Evolutionary conservation across 2,329 filamentous ascomycete genomes (phyloP), one percentile per base, ranked within the genome.

Genomic region (Calonectria crousiana): DNA sequence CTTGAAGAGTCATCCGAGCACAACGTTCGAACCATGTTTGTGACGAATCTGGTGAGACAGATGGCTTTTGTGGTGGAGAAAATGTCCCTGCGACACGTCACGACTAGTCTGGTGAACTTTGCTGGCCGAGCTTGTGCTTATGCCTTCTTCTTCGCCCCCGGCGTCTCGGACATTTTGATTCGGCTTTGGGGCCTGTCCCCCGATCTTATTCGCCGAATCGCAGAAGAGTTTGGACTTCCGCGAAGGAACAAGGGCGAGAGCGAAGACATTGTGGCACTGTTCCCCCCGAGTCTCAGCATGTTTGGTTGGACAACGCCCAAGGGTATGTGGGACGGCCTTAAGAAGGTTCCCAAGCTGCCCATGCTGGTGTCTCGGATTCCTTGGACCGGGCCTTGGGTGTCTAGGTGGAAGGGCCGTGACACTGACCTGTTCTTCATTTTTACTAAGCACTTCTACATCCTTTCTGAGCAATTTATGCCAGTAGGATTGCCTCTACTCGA

Each of bases 381-480:
- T 53, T 98, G 96, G 95, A 92, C 94, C 79, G 95, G 95, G 1
- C 92, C 93, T 0, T 98, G 96, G 96, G 88, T 95, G 10, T 91
- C 93, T 49, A 92, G 95, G 74, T 98, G 96, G 96, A 93, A 92
- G 75, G 96, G 96, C 18, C 92, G 92, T 2, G 95, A 98, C 79
- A 97, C 94, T 5, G 96, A 98, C 81, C 87, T 98, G 41, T 95
- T 98, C 82, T 98, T 96, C 85, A 93, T 97, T 56, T 98, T 98
- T 81, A 92, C 93, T 85, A 98, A 98, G 84, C 93, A 97, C 82
- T 97, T 94, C 79, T 94, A 96, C 83, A 90, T 96, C 26, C 88
- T 98, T 4, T 89, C 93, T 5, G 92, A 94, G 51, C 94, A 97
- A 74, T 94, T 94, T 77, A 87, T 94, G 78, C 92, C 93, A 0